Conservation (phyloP, 768 basidiomycete species). For the Daedaleopsis nitida region DNA sequence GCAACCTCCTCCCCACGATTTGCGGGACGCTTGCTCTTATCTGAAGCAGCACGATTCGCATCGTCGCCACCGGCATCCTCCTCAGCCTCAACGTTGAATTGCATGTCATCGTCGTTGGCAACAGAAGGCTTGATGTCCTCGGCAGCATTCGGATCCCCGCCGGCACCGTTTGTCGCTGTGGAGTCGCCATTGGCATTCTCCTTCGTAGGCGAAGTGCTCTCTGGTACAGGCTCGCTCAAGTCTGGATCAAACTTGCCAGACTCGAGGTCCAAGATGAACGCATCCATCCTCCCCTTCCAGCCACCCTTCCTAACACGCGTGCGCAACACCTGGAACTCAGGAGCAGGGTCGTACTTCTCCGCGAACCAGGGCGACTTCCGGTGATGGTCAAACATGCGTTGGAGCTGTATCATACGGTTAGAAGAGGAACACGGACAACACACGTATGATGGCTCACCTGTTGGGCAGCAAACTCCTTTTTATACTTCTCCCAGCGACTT, state of each 20-base stretch:
- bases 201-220: conserved; percentile 50
- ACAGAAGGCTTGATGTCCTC: conserved; percentile 55
- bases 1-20: conserved; percentile 71
- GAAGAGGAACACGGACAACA: background rate
- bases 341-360: conserved; percentile 88
- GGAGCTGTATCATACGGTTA: conserved; percentile 62
- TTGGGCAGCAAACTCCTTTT: conserved; percentile 82
- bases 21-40: conserved; percentile 49
- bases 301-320: conserved; percentile 81
- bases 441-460: conserved; percentile 64
- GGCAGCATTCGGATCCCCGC: conserved; percentile 36
- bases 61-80: conserved; percentile 71
- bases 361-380: conserved; percentile 95
- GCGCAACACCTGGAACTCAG: conserved; percentile 72
- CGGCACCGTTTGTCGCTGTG: conserved; percentile 37
- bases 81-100: conserved; percentile 70
- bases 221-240: conserved; percentile 60
- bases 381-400: conserved; percentile 95
- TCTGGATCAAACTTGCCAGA: conserved; percentile 85
- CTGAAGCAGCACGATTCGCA: conserved; percentile 29
- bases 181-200: conserved; percentile 49
- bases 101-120: conserved; percentile 70
- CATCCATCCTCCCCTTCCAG: conserved; percentile 72
- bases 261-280: conserved; percentile 80
- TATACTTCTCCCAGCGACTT: conserved; percentile 89